Evolutionary conservation across 2,329 filamentous ascomycete species (phyloP), one percentile per base, ranked within the genome.

Genomic region (Cytospora piceicola): DNA sequence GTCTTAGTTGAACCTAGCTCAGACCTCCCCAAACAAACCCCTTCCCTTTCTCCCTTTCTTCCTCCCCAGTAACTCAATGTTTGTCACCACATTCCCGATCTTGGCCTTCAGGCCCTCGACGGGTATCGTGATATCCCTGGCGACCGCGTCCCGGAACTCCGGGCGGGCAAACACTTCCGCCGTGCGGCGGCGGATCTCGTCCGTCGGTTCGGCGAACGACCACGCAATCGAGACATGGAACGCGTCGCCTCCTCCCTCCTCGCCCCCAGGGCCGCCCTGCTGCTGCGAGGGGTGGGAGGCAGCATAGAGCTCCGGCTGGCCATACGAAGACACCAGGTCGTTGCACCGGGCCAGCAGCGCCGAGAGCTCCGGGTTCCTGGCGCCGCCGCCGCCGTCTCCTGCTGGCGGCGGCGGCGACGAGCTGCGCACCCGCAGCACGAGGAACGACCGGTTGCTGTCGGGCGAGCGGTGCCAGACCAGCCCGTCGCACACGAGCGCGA

Each of bases 141-240:
- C 62, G 51, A 66, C 29, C 9, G 65, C 71, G 3, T 68, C 72
- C 15, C 73, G 62, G 55, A 71, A 70, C 12, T 66, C 61, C 7
- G 68, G 61, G 6, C 53, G 58, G 4, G 57, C 67, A 54, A 77
- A 78, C 4, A 76, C 68, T 4, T 69, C 66, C 3, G 74, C 71
- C 0, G 81, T 83, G 30, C 72, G 72, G 58, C 75, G 68, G 20
- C 73, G 72, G 17, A 84, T 72, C 39, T 83, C 80, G 3, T 78
- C 66, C 7, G 76, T 79, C 0, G 87, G 88, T 52, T 79, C 75
- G 12, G 81, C 76, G 68, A 94, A 82, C 1, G 86, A 90, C 95
- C 94, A 98, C 0, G 90, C 95, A 64, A 99, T 87, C 55, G 93
- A 97, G 67, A 98, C 80, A 77, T 99, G 95, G 73, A 97, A 97